Evolutionary conservation across 306 rosid species (phyloP).

Genomic region (Potentilla sterilis): DNA sequence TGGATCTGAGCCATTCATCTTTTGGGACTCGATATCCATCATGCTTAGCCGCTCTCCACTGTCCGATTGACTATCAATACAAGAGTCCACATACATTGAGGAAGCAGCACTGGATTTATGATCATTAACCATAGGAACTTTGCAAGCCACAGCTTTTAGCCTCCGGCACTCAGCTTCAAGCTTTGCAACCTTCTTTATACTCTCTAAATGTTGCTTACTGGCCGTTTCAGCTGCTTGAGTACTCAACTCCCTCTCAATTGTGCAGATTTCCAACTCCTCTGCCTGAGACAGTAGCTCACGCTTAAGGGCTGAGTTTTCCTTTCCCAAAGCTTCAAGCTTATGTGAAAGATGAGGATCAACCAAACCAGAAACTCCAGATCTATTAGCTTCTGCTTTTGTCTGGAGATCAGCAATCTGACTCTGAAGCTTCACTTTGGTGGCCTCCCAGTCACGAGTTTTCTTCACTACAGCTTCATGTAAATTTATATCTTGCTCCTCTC

Average conservation of each 20-base stretch:
- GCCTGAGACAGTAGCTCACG: constrained; percentile 58
- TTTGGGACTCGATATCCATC: constrained; percentile 44
- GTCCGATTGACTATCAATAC: constrained; percentile 74
- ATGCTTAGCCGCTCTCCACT: constrained; percentile 51
- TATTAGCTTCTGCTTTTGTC: constrained; percentile 45
- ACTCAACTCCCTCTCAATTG: constrained; percentile 90
- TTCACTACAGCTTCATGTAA: constrained; percentile 52
- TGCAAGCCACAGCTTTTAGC: constrained; percentile 49
- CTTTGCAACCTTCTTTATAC: constrained; percentile 85
- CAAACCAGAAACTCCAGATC: constrained; percentile 37
- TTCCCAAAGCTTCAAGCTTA: constrained; percentile 60
- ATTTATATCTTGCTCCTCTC: constrained; percentile 78
- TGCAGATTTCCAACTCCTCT: constrained; percentile 74
- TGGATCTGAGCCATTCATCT: constrained; percentile 44
- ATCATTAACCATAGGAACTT: constrained; percentile 44
- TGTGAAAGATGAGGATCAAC: constrained; percentile 47
- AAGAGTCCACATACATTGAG: constrained; percentile 65
- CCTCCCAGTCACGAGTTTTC: constrained; percentile 64
- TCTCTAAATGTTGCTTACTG: constrained; percentile 88
- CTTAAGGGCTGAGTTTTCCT: constrained; percentile 68
- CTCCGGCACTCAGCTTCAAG: constrained; percentile 92
- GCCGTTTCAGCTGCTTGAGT: constrained; percentile 90
- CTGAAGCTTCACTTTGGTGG: constrained; percentile 67
- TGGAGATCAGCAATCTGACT: constrained; percentile 62
- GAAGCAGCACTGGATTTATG: constrained; percentile 59